A percentile compares a stretch with the other conserved stretches of the same genome.
Evolutionary conservation across 106 monocot species (phyloP).

Genomic region (Cymbidium sinense): DNA sequence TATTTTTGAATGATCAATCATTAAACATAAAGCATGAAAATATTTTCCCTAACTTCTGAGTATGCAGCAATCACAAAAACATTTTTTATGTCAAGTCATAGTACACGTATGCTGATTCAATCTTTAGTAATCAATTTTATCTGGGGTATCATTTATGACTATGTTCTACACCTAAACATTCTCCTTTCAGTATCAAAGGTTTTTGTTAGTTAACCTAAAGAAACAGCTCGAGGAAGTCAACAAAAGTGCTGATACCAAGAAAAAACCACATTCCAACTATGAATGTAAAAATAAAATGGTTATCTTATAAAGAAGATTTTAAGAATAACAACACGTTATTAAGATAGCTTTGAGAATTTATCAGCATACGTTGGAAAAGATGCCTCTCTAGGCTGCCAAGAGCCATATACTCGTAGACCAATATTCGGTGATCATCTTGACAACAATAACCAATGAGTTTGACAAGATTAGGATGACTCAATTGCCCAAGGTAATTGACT

Average conservation of each 20-base stretch:
- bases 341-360: neutral
- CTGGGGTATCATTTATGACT: neutral
- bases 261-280: neutral
- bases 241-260: neutral
- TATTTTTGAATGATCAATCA: neutral
- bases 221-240: neutral
- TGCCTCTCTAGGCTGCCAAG: slow-evolving; percentile 25
- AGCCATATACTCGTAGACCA: slow-evolving; percentile 34
- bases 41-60: neutral
- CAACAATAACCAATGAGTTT: slow-evolving; percentile 29
- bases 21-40: neutral
- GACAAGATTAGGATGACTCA: slow-evolving; percentile 29
- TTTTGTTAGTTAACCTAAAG: neutral
- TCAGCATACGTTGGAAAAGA: slow-evolving; percentile 24
- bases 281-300: neutral
- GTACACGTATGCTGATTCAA: neutral
- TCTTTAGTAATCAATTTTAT: neutral
- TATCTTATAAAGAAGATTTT: slow-evolving; percentile 2
- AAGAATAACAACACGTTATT: neutral
- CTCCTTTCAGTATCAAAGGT: too few relatives aligned
- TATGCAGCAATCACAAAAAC: neutral
- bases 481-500: slow-evolving; percentile 30
- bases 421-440: slow-evolving; percentile 20
- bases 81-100: neutral
- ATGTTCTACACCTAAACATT: too few relatives aligned